Base-by-base conservation (phyloP, 257 asterid genomes). In the Scutellaria baicalensis region DNA sequence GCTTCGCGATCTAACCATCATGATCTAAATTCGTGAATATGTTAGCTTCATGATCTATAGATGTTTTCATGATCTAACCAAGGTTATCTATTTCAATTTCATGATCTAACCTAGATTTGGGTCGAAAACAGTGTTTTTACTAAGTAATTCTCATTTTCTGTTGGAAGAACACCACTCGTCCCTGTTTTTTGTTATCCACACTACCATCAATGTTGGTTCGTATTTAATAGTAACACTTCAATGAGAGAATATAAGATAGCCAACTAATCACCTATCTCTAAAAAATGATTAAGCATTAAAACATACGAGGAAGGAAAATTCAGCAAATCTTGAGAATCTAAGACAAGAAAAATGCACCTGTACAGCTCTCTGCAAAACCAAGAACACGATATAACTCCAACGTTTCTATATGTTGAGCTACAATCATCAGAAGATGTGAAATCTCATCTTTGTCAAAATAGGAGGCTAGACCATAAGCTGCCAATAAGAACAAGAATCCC, bases 401-500 rank as follows among this genome's bases (percentile, higher is more conserved):
- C 11, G 68, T 50, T 64, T 64, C 59, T 47, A 59, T 72, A 59
- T 72, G 74, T 68, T 59, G 54, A 66, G 72, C 74, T 14, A 81
- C 75, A 66, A 69, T 45, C 75, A 9, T 63, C 77, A 85, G 58
- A 44, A 59, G 69, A 35, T 69, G 43, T 6, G 73, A 8, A 66
- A 81, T 52, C 70, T 81, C 80, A 18, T 77, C 68, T 43, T 38
- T 62, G 48, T 68, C 80, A 64, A 83, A 86, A 74, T 10, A 67
- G 44, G 82, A 75, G 27, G 72, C 70, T 61, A 86, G 12, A 36
- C 74, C 20, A 58, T 72, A 83, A 16, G 83, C 78, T 45, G 81
- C 77, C 79, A 86, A 70, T 6, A 86, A 79, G 69, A 60, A 64
- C 81, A 83, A 81, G 83, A 83, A 81, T 18, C 84, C 81, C 42